phyloP scores from a whole-genome alignment of 2,329 filamentous ascomycete species.

The Pseudophaeomoniella oleicola region DNA sequence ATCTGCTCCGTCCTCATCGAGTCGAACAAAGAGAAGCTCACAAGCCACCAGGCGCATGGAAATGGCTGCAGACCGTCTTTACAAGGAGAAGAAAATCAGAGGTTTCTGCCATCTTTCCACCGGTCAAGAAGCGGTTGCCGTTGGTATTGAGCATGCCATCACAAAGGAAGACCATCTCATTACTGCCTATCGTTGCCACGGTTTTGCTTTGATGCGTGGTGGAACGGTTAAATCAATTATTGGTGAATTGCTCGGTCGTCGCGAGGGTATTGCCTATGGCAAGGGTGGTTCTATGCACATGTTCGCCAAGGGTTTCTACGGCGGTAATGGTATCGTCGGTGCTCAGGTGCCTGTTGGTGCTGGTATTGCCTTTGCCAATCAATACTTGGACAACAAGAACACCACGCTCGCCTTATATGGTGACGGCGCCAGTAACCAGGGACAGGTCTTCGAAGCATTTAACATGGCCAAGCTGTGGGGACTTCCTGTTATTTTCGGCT shows the following conservation, averaged over 20 bases:
- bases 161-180: conserved; percentile 86
- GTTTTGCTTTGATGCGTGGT: conserved; percentile 93
- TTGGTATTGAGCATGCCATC: conserved; percentile 93
- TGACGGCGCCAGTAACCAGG: conserved; percentile 97
- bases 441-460: conserved; percentile 98
- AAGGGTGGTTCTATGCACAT: conserved; percentile 99
- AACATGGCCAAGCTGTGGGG: conserved; percentile 99
- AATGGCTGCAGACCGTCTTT: conserved; percentile 95
- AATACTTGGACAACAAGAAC: conserved; percentile 80
- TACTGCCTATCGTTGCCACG: conserved; percentile 97
- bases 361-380: conserved; percentile 89
- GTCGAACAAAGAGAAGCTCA: conserved; percentile 5
- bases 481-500: conserved; percentile 86
- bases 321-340: conserved; percentile 97
- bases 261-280: conserved; percentile 93
- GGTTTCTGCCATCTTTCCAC: conserved; percentile 99
- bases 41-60: conserved; percentile 70
- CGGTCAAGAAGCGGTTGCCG: conserved; percentile 92
- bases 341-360: conserved; percentile 96
- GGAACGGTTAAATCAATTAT: conserved; percentile 84
- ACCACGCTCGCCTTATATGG: conserved; percentile 84
- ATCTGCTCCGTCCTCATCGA: not conserved
- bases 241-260: conserved; percentile 84
- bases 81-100: conserved; percentile 99
- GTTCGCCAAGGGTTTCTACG: conserved; percentile 96